Evolutionary conservation across 768 basidiomycete species (phyloP).

Genomic region (Lanmaoa rubissima): DNA sequence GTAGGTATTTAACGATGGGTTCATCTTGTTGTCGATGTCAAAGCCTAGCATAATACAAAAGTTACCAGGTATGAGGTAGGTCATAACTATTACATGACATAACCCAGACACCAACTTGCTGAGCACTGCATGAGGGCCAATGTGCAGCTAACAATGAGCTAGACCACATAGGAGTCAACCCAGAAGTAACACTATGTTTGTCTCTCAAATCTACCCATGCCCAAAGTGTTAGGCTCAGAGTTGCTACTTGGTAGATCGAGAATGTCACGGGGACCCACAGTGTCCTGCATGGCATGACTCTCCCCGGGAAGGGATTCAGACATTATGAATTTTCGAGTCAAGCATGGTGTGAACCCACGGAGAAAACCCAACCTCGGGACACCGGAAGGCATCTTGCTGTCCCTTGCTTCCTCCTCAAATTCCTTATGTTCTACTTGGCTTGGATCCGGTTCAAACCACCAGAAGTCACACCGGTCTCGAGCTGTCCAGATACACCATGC

Average conservation of each 20-base stretch:
- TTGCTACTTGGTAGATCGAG: background rate
- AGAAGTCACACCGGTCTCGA: constrained; percentile 12
- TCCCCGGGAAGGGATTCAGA: background rate
- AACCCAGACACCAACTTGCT: too few species aligned
- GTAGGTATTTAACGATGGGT: too few species aligned
- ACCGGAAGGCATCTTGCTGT: background rate
- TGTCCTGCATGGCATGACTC: constrained; percentile 3
- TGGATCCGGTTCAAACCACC: constrained; percentile 31
- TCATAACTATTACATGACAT: too few species aligned
- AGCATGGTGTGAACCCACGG: background rate
- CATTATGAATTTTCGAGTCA: background rate
- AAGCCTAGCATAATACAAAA: too few species aligned
- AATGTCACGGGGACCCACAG: background rate
- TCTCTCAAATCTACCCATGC: too few species aligned
- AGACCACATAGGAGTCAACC: too few species aligned
- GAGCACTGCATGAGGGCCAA: too few species aligned
- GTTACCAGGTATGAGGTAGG: too few species aligned
- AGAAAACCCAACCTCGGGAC: background rate
- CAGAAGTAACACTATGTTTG: too few species aligned
- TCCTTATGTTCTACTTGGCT: background rate
- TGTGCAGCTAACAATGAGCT: too few species aligned
- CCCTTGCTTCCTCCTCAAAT: background rate
- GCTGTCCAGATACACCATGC: constrained; percentile 43
- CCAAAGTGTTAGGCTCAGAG: too few species aligned
- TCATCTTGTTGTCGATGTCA: too few species aligned